Evolutionary conservation across 768 basidiomycete species (phyloP).

Genomic region (Pleurotus tuoliensis): DNA sequence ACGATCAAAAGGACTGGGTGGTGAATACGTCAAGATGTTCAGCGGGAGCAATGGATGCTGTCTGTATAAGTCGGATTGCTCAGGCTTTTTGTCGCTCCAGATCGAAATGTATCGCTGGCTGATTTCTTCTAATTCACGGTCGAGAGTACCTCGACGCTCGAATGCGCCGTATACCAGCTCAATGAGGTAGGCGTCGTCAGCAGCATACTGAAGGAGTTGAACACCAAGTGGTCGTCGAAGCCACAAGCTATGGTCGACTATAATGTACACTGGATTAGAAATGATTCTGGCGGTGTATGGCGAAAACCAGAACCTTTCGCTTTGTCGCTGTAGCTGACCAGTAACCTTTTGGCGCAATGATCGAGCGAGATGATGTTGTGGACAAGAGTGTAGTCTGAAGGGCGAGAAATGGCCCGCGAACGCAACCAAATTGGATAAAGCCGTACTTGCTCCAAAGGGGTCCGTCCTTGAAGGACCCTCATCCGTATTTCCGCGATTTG

Average conservation of each 20-base stretch:
- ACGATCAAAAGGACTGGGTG: too few species aligned
- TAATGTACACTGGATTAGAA: not conserved
- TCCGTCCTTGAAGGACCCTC: not conserved
- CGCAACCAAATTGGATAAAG: not conserved
- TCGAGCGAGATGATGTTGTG: not conserved
- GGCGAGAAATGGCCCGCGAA: not conserved
- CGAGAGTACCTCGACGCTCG: not conserved
- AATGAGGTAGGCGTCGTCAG: conserved; percentile 1
- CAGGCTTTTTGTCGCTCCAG: not conserved
- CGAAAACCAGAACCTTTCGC: not conserved
- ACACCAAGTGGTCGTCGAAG: not conserved
- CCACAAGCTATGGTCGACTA: conserved; percentile 1
- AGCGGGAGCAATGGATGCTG: conserved; percentile 1
- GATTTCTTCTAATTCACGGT: not conserved
- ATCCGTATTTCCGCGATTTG: not conserved
- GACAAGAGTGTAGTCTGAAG: not conserved
- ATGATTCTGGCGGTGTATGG: not conserved
- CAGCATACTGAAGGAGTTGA: not conserved
- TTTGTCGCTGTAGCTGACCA: not conserved
- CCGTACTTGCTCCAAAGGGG: not conserved
- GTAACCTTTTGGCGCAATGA: not conserved
- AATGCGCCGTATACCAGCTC: not conserved
- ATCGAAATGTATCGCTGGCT: not conserved
- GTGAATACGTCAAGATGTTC: not conserved
- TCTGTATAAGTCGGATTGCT: not conserved